A percentile compares a stretch with the other conserved stretches of the same genome.
phyloP scores from a whole-genome alignment of 768 basidiomycete species.

The Amanita inopinata region DNA sequence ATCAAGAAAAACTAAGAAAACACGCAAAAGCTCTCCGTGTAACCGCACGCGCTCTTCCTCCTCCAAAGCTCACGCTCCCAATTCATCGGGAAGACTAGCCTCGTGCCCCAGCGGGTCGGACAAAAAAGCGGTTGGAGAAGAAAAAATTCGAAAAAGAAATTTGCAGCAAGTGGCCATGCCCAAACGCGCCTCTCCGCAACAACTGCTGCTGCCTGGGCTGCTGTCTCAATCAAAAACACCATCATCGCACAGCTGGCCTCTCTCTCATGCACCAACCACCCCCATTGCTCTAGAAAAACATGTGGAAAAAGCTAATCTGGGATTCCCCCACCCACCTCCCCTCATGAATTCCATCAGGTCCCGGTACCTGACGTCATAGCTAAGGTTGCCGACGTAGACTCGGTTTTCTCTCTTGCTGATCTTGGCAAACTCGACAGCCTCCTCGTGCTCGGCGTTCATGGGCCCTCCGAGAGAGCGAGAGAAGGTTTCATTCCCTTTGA shows the following conservation, averaged over 20 bases:
- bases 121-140: slow-evolving; percentile 6
- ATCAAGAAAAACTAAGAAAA: slow-evolving; percentile 32
- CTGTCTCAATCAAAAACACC: neutral
- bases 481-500: slow-evolving; percentile 51
- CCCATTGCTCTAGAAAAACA: slow-evolving; percentile 22
- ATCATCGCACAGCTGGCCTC: neutral
- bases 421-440: slow-evolving; percentile 92
- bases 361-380: slow-evolving; percentile 97
- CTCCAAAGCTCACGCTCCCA: slow-evolving; percentile 30
- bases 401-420: slow-evolving; percentile 96
- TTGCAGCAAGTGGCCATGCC: slow-evolving; percentile 7
- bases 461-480: slow-evolving; percentile 78
- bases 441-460: slow-evolving; percentile 86
- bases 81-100: slow-evolving; percentile 24
- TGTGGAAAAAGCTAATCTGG: slow-evolving; percentile 14
- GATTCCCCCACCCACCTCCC: slow-evolving; percentile 95
- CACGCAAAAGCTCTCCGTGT: slow-evolving; percentile 17
- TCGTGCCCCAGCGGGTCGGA: slow-evolving; percentile 15
- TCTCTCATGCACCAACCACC: slow-evolving; percentile 14
- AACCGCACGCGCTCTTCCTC: slow-evolving; percentile 23
- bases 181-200: slow-evolving; percentile 8
- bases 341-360: slow-evolving; percentile 99
- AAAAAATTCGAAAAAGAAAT: slow-evolving; percentile 5
- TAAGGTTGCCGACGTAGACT: slow-evolving; percentile 97
- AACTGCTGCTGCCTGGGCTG: slow-evolving; percentile 5